phyloP scores from a whole-genome alignment of 2,329 filamentous ascomycete species.

The Trichophyton simii region DNA sequence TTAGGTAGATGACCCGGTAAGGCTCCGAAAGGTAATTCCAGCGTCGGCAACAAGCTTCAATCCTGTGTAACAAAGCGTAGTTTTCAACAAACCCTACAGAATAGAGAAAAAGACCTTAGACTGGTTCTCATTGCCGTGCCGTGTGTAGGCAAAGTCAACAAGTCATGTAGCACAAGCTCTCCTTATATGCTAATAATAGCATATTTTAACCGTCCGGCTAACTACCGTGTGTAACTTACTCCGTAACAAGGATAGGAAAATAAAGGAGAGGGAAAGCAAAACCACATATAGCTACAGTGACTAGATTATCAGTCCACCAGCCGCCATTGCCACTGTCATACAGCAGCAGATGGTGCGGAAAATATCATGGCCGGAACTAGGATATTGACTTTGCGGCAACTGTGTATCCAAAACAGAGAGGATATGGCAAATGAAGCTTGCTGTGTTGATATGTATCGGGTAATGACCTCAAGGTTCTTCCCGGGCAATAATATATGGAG shows the following conservation, averaged over 20 bases:
- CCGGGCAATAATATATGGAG: conserved; percentile 6
- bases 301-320: conserved; percentile 23
- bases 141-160: not conserved
- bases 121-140: not conserved
- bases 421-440: not conserved
- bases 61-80: not conserved
- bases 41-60: not conserved
- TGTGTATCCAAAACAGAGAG: not conserved
- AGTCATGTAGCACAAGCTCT: conserved; percentile 5
- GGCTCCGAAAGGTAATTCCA: not conserved
- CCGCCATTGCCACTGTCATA: not conserved
- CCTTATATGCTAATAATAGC: conserved; percentile 7
- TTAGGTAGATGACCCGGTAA: not conserved
- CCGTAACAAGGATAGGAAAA: not conserved
- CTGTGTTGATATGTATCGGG: conserved; percentile 18
- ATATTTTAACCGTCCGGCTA: not conserved
- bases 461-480: conserved; percentile 16
- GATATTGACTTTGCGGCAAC: not conserved
- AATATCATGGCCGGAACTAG: not conserved
- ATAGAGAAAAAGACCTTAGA: not conserved
- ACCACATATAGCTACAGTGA: conserved; percentile 35
- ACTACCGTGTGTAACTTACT: not conserved
- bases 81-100: not conserved
- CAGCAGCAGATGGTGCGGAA: conserved; percentile 9
- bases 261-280: conserved; percentile 39